Base-by-base conservation (phyloP, 2,329 filamentous ascomycete species). In the Sporothrix globosa region DNA sequence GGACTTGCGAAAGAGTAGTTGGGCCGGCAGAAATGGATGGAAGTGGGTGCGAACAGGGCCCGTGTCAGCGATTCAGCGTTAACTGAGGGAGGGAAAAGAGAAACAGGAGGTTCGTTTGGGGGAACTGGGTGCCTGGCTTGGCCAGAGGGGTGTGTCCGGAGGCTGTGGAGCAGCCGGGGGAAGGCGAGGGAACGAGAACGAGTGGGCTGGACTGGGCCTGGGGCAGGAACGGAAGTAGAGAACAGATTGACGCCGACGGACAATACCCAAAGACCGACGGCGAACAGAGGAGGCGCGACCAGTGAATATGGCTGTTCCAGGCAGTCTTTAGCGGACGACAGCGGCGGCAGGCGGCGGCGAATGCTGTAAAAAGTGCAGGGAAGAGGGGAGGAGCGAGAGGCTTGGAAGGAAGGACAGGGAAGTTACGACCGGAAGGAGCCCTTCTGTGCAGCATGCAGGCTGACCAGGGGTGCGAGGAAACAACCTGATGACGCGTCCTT, bases 71-170 rank as follows among this genome's bases (percentile, higher is more conserved):
- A 46, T 17, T 66, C 46, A 5, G 30, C 3, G 30, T 30, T 3
- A 30, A 30, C 30, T 30, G 30, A 30, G 30, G 30, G 17, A n/a
- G 21, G 67, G 61, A 54, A 68, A 65, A 66, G 60, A 66, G 69
- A 71, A 65, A 72, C 66, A 69, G 69, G 69, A 70, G 67, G 69
- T 50, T 72, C 50, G 50, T 56, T 30, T 69, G 60, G 67, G 48
- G 27, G 50, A 39, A 34, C 27, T 70, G 70, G 67, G 61, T 71
- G 70, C 54, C 61, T 70, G 65, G 46, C 34, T 14, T 48, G 46
- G 65, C 44, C 46, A 34, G 50, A 44, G 53, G 70, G 70, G 70
- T 24, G 61, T 67, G 68, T 66, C 24, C 24, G 34, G 48, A 56
- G 48, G 44, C 21, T 48, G 53, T 50, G 54, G 69, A 52, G 63